A percentile compares a stretch with the other conserved stretches of the same genome.
Evolutionary conservation across 208 protist species (phyloP).

Genomic region (Histomonas meleagridis): DNA sequence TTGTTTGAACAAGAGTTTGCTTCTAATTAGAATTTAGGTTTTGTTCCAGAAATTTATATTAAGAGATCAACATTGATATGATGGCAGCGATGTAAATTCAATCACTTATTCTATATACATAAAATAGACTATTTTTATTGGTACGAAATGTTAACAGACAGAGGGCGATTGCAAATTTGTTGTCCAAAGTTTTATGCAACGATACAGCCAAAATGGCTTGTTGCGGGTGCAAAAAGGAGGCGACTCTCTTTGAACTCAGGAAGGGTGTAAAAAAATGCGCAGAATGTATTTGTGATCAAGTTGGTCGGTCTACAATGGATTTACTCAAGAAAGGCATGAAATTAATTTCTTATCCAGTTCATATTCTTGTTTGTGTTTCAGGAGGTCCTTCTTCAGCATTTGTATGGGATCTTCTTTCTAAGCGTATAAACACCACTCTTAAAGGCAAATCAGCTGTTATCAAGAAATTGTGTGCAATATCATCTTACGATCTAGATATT

Average conservation of each 20-base stretch:
- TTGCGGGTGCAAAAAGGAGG: not conserved
- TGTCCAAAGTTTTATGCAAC: too few relatives aligned
- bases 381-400: not conserved
- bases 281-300: not conserved
- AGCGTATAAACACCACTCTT: not conserved
- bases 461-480: not conserved
- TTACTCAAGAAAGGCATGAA: not conserved
- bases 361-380: constrained; percentile 2
- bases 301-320: not conserved
- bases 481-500: not conserved
- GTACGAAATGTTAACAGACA: too few relatives aligned
- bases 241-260: not conserved
- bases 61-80: too few relatives aligned
- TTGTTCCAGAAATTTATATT: too few relatives aligned
- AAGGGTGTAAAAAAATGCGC: not conserved
- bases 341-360: not conserved
- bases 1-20: too few relatives aligned
- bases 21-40: too few relatives aligned
- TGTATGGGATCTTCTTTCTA: not conserved
- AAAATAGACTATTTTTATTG: too few relatives aligned
- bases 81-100: too few relatives aligned
- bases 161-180: too few relatives aligned
- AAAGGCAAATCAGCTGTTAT: not conserved
- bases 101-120: too few relatives aligned
- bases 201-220: not conserved